A percentile compares a stretch with the other conserved stretches of the same genome.
These are phyloP conservation scores for Sedum album DNA, from an alignment of 164 flowering plant genomes.

Conservation along the genomic window DNA sequence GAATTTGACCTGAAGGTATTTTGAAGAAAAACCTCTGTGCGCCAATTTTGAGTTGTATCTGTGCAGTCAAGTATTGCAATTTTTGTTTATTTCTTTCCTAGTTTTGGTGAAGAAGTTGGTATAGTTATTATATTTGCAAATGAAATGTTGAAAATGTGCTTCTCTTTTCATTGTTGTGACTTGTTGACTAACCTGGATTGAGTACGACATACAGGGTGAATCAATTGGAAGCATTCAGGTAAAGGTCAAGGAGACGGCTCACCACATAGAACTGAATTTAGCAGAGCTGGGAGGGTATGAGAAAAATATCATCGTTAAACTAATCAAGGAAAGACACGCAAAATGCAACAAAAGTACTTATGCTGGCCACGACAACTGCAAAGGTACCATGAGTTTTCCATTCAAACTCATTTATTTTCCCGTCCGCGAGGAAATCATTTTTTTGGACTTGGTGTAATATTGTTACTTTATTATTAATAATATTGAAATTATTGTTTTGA, in stretches of 20 bases:
- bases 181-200: not conserved
- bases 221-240: constrained; percentile 29
- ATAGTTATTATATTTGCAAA: too few species aligned
- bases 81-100: too few species aligned
- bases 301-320: constrained; percentile 48
- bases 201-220: constrained; percentile 42
- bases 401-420: not conserved
- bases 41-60: too few species aligned
- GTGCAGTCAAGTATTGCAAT: not conserved
- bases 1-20: constrained; percentile 47
- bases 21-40: not conserved
- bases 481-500: too few species aligned
- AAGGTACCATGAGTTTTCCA: constrained; percentile 23
- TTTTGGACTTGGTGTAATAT: too few species aligned
- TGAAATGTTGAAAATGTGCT: not conserved
- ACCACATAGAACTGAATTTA: constrained; percentile 51
- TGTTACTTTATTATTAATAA: too few species aligned
- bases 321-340: constrained; percentile 35
- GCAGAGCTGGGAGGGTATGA: constrained; percentile 59
- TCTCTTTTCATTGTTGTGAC: not conserved
- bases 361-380: constrained; percentile 21
- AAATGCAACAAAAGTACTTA: constrained; percentile 12
- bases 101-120: too few species aligned
- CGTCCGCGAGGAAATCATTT: too few species aligned
- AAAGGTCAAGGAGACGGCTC: constrained; percentile 33